Percentiles rank a stretch among this genome's conserved stretches.
phyloP scores from a whole-genome alignment of 2,329 filamentous ascomycete species.

The Cytospora schulzeri region DNA sequence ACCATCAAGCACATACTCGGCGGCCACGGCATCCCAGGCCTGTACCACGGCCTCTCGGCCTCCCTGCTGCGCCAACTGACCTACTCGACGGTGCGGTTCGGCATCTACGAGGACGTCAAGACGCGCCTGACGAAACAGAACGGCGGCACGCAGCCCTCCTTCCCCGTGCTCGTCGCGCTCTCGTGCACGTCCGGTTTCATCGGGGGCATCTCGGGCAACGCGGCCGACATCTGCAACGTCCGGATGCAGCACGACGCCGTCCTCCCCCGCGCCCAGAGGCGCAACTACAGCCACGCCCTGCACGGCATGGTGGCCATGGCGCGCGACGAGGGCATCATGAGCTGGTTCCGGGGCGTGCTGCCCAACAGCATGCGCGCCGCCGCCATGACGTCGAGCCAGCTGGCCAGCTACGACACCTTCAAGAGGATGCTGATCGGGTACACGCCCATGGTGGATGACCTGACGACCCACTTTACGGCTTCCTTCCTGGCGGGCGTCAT shows the following conservation, averaged over 20 bases:
- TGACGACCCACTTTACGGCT: constrained; percentile 78
- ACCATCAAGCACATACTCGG: constrained; percentile 83
- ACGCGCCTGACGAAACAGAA: constrained; percentile 55
- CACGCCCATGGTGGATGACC: constrained; percentile 68
- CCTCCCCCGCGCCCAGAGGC: constrained; percentile 69
- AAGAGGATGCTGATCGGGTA: constrained; percentile 69
- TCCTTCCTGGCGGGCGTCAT: constrained; percentile 79
- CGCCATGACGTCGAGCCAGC: constrained; percentile 84
- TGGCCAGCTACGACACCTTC: constrained; percentile 83
- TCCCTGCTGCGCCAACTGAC: constrained; percentile 92
- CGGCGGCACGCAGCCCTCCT: constrained; percentile 57
- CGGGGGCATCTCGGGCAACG: constrained; percentile 89
- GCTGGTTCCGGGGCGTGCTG: constrained; percentile 82
- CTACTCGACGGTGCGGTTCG: constrained; percentile 95
- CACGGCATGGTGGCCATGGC: constrained; percentile 86
- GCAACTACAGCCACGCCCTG: constrained; percentile 88
- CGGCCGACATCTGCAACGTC: constrained; percentile 94
- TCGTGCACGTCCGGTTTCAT: constrained; percentile 82
- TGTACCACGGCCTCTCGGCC: constrained; percentile 91
- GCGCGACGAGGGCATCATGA: constrained; percentile 75
- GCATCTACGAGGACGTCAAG: constrained; percentile 94
- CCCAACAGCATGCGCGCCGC: constrained; percentile 80
- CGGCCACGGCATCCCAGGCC: constrained; percentile 72
- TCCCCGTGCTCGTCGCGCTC: constrained; percentile 79
- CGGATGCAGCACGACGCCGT: constrained; percentile 95